Percentiles rank a stretch among this genome's conserved stretches.
Conservation (phyloP, 2,329 filamentous ascomycete genomes). For the Thermomyces lanuginosus region DNA sequence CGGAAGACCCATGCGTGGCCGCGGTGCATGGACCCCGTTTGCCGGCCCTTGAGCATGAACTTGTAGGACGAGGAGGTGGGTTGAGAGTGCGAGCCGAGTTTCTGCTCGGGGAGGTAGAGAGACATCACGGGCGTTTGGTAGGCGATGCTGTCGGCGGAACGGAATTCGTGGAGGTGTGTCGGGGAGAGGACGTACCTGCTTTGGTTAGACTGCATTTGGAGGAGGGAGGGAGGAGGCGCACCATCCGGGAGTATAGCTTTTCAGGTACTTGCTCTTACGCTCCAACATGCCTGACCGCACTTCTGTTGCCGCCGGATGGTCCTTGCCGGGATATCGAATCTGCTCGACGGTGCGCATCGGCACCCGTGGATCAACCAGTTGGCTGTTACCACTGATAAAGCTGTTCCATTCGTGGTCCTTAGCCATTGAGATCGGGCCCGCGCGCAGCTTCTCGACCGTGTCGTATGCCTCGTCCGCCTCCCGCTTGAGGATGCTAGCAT, state of each 20-base stretch:
- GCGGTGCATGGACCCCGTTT: constrained; percentile 83
- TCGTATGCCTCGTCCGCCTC: constrained; percentile 71
- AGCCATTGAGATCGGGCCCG: constrained; percentile 78
- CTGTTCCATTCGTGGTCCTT: constrained; percentile 82
- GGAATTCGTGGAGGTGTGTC: constrained; percentile 96
- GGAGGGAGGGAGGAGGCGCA: constrained; percentile 29
- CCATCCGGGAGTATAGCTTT: constrained; percentile 94
- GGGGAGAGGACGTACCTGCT: constrained; percentile 83
- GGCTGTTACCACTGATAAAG: constrained; percentile 65
- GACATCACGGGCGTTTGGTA: constrained; percentile 88
- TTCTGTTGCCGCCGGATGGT: constrained; percentile 68
- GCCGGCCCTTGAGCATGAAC: constrained; percentile 91
- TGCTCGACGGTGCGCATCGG: constrained; percentile 63
- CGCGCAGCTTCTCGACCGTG: constrained; percentile 63
- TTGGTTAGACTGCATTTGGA: neutral
- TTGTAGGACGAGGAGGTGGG: constrained; percentile 80
- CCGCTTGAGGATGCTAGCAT: constrained; percentile 77
- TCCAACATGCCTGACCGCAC: constrained; percentile 83
- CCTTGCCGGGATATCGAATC: constrained; percentile 80
- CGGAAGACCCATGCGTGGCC: constrained; percentile 54
- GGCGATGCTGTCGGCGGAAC: constrained; percentile 78
- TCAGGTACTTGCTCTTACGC: constrained; percentile 96
- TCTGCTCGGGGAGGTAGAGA: constrained; percentile 83
- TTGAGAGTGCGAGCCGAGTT: constrained; percentile 78
- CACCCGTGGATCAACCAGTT: constrained; percentile 72